These are phyloP conservation scores for Mortierella polycephala DNA, from an alignment of 371 early-diverging fungal species.

Conservation along the genomic window DNA sequence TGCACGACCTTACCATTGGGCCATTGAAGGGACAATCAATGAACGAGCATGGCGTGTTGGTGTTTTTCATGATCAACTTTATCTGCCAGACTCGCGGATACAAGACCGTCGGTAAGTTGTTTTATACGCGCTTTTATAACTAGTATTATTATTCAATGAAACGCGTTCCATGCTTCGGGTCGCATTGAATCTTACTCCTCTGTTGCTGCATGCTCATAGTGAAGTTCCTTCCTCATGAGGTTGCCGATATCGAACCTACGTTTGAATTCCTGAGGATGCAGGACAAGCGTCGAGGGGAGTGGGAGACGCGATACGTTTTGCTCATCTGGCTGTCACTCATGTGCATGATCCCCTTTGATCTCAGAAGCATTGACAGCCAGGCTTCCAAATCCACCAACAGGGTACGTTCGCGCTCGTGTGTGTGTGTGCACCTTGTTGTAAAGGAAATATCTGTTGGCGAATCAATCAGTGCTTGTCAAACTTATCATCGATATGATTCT, in stretches of 20 bases:
- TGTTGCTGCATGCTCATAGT: slow-evolving; percentile 55
- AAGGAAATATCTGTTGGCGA: no score
- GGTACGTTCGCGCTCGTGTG: slow-evolving; percentile 16
- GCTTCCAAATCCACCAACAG: slow-evolving; percentile 29
- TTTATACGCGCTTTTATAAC: background rate
- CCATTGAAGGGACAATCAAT: slow-evolving; percentile 35
- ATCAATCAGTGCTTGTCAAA: background rate
- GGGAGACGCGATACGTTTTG: slow-evolving; percentile 84
- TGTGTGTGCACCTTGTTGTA: no score
- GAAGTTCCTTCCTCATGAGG: slow-evolving; percentile 91
- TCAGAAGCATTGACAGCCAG: slow-evolving; percentile 83
- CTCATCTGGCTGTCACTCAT: slow-evolving; percentile 90
- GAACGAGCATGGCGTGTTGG: slow-evolving; percentile 34
- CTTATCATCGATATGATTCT: background rate
- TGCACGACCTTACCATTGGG: slow-evolving; percentile 53
- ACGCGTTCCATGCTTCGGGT: background rate
- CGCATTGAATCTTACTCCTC: background rate
- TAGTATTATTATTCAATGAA: background rate
- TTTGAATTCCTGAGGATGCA: slow-evolving; percentile 65
- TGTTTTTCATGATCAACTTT: slow-evolving; percentile 72
- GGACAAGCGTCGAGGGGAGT: slow-evolving; percentile 51
- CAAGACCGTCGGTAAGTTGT: slow-evolving; percentile 77
- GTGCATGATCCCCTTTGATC: slow-evolving; percentile 94
- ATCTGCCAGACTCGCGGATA: slow-evolving; percentile 90
- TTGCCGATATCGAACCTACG: slow-evolving; percentile 87